These are phyloP conservation scores for Cicer cuneatum DNA, from an alignment of 306 rosid species.

Conservation along the genomic window DNA sequence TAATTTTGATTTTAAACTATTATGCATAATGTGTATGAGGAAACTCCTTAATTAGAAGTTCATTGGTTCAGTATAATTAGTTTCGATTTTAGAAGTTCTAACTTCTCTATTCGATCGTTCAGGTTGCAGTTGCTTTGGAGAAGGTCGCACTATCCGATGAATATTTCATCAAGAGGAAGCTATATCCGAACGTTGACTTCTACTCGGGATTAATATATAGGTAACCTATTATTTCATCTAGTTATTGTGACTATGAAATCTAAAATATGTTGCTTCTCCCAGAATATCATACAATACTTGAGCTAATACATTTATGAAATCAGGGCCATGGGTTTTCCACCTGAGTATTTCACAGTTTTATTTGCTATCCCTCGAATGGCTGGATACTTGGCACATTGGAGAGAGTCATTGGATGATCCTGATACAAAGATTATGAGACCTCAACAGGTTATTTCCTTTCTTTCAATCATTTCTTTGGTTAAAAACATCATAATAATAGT, in stretches of 20 bases:
- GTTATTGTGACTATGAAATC: background rate
- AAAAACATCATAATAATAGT: slow-evolving; percentile 13
- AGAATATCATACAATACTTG: slow-evolving; percentile 21
- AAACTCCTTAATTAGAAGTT: background rate
- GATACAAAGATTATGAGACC: slow-evolving; percentile 95
- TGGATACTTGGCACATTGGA: slow-evolving; percentile 95
- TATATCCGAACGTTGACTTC: slow-evolving; percentile 94
- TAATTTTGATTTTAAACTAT: background rate
- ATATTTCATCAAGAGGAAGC: slow-evolving; percentile 83
- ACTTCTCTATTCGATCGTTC: slow-evolving; percentile 39
- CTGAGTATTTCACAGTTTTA: slow-evolving; percentile 84
- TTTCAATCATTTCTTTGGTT: slow-evolving; percentile 9
- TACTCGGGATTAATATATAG: slow-evolving; percentile 92
- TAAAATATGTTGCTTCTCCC: background rate
- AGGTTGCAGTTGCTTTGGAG: slow-evolving; percentile 92
- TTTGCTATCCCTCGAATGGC: slow-evolving; percentile 97
- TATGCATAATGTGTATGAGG: background rate
- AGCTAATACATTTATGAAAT: slow-evolving; percentile 40
- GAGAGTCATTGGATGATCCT: slow-evolving; percentile 89
- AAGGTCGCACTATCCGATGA: slow-evolving; percentile 87
- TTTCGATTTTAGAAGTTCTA: slow-evolving; percentile 13
- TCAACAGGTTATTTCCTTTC: slow-evolving; percentile 68
- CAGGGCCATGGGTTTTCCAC: slow-evolving; percentile 97
- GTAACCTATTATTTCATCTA: slow-evolving; percentile 43
- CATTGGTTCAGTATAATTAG: slow-evolving; percentile 21